Percentiles rank a stretch among this genome's conserved stretches.
phyloP scores from a whole-genome alignment of 345 rosid genomes.

The Brassica cretica region DNA sequence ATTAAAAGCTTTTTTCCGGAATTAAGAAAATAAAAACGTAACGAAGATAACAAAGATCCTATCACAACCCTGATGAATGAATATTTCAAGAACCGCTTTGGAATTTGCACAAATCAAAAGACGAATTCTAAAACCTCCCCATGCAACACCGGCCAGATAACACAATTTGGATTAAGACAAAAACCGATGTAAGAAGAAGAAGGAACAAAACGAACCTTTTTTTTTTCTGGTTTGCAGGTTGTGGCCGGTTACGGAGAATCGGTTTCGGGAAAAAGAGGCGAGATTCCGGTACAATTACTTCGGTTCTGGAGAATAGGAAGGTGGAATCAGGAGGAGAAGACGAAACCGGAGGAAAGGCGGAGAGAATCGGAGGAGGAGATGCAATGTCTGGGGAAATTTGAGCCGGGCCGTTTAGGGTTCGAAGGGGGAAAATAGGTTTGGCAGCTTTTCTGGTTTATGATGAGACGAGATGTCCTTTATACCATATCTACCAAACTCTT shows the following conservation, averaged over 20 bases:
- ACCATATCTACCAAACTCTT: conserved; percentile 17
- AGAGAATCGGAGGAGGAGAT: neutral
- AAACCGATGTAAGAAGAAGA: neutral
- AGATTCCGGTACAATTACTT: conserved; percentile 21
- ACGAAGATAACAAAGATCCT: too few species aligned
- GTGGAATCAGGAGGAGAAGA: conserved; percentile 16
- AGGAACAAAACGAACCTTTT: conserved; percentile 14
- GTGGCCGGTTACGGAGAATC: conserved; percentile 36
- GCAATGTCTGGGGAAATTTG: conserved; percentile 22
- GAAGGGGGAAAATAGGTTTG: conserved; percentile 22
- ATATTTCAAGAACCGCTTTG: too few species aligned
- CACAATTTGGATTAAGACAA: neutral
- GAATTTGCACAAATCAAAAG: neutral
- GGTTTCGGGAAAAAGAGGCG: conserved; percentile 21
- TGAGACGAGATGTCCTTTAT: neutral
- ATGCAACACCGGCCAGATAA: neutral
- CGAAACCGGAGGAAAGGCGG: neutral
- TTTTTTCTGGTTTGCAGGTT: conserved; percentile 29
- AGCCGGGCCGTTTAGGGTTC: conserved; percentile 33
- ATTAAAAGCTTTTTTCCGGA: neutral
- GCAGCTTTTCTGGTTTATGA: conserved; percentile 40
- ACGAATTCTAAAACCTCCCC: neutral
- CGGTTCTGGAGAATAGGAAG: conserved; percentile 17
- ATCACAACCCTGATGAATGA: too few species aligned
- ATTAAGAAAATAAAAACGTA: too few species aligned